Evolutionary conservation across 768 basidiomycete species (phyloP).

Genomic region (Agrocybe pediades): DNA sequence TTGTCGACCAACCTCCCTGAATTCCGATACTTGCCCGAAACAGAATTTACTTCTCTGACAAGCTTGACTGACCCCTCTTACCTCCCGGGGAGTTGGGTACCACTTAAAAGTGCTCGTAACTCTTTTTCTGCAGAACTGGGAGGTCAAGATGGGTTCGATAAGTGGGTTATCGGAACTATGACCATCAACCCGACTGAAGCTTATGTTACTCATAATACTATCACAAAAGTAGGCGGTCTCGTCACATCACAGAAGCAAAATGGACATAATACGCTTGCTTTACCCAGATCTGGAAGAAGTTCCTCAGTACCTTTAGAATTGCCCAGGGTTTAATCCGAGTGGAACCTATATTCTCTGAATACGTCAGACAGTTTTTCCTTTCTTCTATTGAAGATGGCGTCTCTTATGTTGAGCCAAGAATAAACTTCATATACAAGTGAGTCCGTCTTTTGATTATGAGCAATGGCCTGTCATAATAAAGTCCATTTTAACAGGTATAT

Average conservation of each 20-base stretch:
- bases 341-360: conserved; percentile 59
- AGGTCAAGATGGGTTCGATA: conserved; percentile 68
- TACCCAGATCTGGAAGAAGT: conserved; percentile 77
- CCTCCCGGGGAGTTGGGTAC: conserved; percentile 50
- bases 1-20: conserved; percentile 49
- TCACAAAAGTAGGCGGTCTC: conserved; percentile 49
- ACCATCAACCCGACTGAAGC: conserved; percentile 73
- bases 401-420: conserved; percentile 67
- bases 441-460: conserved; percentile 11
- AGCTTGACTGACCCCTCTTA: conserved; percentile 48
- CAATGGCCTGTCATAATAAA: background rate
- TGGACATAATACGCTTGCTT: background rate
- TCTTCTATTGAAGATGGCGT: conserved; percentile 71
- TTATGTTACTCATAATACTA: conserved; percentile 72
- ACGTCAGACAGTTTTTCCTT: conserved; percentile 62
- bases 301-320: conserved; percentile 53
- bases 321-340: conserved; percentile 52
- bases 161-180: conserved; percentile 60
- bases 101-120: conserved; percentile 52
- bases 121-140: conserved; percentile 53
- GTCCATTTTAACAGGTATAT: conserved; percentile 44
- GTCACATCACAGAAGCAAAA: background rate
- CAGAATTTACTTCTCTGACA: conserved; percentile 27
- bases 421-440: conserved; percentile 65
- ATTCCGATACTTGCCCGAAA: conserved; percentile 49